Conservation (phyloP, 352 stramenopile species). For the Pythium sp. region DNA sequence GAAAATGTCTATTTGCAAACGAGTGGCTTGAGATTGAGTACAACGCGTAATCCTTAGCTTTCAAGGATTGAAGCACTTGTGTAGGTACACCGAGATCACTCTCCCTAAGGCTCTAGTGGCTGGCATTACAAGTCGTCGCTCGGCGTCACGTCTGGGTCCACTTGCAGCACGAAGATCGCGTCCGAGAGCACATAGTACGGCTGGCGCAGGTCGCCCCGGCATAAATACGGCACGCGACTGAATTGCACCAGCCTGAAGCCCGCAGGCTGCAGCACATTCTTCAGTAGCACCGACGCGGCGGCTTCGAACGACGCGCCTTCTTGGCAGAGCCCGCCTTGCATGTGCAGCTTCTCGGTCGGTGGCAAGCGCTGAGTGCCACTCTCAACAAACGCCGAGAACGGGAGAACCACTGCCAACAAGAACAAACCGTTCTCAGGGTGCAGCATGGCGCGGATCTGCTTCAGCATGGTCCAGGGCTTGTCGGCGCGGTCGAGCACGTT, state of each 20-base stretch:
- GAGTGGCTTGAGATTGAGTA: not conserved
- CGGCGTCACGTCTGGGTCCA: conserved; percentile 26
- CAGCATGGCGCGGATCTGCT: conserved; percentile 72
- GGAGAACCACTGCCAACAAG: conserved; percentile 73
- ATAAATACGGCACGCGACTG: conserved; percentile 82
- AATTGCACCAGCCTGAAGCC: conserved; percentile 81
- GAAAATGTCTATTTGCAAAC: not conserved
- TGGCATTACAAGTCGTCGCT: not conserved
- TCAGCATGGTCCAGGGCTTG: conserved; percentile 76
- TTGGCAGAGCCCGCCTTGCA: conserved; percentile 58
- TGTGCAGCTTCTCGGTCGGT: conserved; percentile 62
- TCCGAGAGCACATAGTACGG: conserved; percentile 86
- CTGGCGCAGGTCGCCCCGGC: conserved; percentile 69
- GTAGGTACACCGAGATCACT: not conserved
- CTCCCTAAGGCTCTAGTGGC: not conserved
- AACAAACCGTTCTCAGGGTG: conserved; percentile 71
- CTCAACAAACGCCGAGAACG: conserved; percentile 82
- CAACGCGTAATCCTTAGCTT: not conserved
- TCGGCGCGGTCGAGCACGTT: conserved; percentile 83
- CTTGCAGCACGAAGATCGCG: conserved; percentile 77
- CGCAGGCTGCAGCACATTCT: conserved; percentile 62
- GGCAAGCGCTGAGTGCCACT: conserved; percentile 59
- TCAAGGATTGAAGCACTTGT: not conserved
- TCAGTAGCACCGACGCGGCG: conserved; percentile 51
- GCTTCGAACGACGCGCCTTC: conserved; percentile 69